Evolutionary conservation across 306 rosid genomes (phyloP), one percentile per base, ranked within the genome.

Genomic region (Corylus avellana): DNA sequence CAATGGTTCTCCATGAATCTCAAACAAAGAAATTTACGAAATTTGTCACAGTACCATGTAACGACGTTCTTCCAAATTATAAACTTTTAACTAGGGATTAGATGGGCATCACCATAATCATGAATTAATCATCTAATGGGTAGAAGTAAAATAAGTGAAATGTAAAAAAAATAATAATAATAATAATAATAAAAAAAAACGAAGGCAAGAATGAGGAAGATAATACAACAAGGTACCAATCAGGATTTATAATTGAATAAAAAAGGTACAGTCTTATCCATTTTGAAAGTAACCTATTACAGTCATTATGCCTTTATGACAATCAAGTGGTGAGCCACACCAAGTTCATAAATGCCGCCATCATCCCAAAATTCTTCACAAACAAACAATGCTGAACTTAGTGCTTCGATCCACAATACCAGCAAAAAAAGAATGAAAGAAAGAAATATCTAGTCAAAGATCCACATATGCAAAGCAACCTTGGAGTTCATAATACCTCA

Each of bases 401-500:
- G 72, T 25, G 68, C 37, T 62, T 62, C 39, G 42, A 62, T 62
- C 68, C 68, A 62, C 68, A 29, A 27, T 25, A 62, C 18, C 68
- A 62, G 9, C 5, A 16, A 62, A 62, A 62, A 37, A 32, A 32
- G 35, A 32, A 32, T 0, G 35, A 32, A 32, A 32, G 35, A 32
- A 32, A 32, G 35, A 27, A 62, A 50, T 12, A n/a, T 39, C 32
- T 22, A 12, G 46, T 11, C 13, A 71, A 29, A 47, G 12, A 4
- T 49, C 12, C 47, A 4, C 55, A 7, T 25, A 32, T 22, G 35
- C 9, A 58, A 56, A 39, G 57, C 83, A 69, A 79, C 2, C 49
- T 8, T 1, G 18, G 42, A 66, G 20, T 10, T 53, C 42, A 18
- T 22, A 47, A 50, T 70, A 95, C 99, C 96, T 90, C 82, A 67